These are phyloP conservation scores for Saccharomycopsis fibuligera DNA, from an alignment of 805 yeast species.

Conservation along the genomic window DNA sequence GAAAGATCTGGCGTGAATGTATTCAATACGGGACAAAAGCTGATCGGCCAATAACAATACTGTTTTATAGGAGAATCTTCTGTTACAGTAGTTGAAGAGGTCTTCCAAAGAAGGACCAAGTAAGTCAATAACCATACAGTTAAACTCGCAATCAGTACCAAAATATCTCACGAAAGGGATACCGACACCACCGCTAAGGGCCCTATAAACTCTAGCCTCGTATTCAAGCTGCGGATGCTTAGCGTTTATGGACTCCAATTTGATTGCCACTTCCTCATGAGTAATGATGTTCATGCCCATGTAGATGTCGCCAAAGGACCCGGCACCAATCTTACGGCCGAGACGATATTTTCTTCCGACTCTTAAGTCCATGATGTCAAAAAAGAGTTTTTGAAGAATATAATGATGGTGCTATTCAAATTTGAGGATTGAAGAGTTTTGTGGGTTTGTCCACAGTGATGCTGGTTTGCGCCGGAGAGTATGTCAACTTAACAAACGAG, in stretches of 20 bases:
- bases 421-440: too few relatives aligned
- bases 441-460: too few relatives aligned
- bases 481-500: background rate
- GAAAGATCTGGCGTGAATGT: conserved; percentile 90
- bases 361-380: conserved; percentile 53
- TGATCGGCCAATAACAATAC: conserved; percentile 91
- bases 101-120: conserved; percentile 95
- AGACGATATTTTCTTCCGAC: conserved; percentile 92
- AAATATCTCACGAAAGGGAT: conserved; percentile 96
- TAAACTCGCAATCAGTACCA: conserved; percentile 93
- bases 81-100: conserved; percentile 89
- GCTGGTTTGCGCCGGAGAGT: too few relatives aligned
- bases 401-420: too few relatives aligned
- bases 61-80: conserved; percentile 89
- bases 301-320: conserved; percentile 96
- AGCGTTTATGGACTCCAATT: conserved; percentile 81
- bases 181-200: conserved; percentile 93
- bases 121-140: conserved; percentile 94
- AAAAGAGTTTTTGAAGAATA: background rate
- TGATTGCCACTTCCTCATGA: conserved; percentile 97
- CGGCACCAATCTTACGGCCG: conserved; percentile 93
- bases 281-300: conserved; percentile 87
- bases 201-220: conserved; percentile 93
- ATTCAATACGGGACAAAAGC: conserved; percentile 87
- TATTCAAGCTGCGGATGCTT: conserved; percentile 96